Percentiles rank a stretch among this genome's conserved stretches.
phyloP scores from a whole-genome alignment of 148 eudicot genomes.

The Vaccinium corymbosum region DNA sequence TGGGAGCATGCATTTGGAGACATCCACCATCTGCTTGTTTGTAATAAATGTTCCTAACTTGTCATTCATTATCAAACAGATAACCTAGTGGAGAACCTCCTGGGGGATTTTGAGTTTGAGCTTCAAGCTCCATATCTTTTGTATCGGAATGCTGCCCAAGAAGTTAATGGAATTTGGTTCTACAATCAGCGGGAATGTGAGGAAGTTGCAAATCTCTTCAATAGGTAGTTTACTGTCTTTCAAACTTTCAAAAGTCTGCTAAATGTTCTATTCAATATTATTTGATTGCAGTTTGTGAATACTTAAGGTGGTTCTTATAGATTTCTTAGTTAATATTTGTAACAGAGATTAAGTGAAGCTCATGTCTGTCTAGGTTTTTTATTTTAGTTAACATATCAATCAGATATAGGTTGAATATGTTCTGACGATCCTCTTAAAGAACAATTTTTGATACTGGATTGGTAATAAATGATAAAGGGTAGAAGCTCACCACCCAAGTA shows the following conservation, averaged over 20 bases:
- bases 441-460: too few relatives aligned
- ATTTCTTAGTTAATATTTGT: neutral
- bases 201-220: constrained; percentile 82
- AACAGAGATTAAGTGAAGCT: neutral
- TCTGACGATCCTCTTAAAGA: neutral
- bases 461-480: too few relatives aligned
- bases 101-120: constrained; percentile 89
- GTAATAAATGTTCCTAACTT: neutral
- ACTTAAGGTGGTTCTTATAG: neutral
- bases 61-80: constrained; percentile 39
- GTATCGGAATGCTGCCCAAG: constrained; percentile 83
- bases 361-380: neutral
- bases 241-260: neutral
- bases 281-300: neutral
- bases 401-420: neutral
- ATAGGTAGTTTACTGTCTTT: constrained; percentile 37
- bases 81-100: constrained; percentile 82
- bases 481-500: too few relatives aligned
- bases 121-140: constrained; percentile 78
- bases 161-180: constrained; percentile 96
- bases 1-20: neutral
- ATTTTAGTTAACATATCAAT: neutral
- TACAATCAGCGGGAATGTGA: constrained; percentile 85
- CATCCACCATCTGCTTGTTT: neutral
- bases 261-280: neutral